Conservation (phyloP, 331 rosid genomes). For the Ulmus americana region DNA sequence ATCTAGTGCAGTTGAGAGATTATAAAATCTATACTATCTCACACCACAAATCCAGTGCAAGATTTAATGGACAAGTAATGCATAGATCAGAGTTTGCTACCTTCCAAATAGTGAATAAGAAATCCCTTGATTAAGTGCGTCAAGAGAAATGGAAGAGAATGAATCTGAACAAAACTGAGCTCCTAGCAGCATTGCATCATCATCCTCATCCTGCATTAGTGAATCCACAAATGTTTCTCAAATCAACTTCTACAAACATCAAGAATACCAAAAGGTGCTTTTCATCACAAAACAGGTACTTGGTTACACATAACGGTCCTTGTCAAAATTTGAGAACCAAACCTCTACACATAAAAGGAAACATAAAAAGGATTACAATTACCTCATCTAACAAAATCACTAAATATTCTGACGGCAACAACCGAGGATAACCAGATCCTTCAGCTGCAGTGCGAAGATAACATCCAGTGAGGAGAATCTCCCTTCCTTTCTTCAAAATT, state of each 20-base stretch:
- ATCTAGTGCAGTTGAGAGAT: not conserved
- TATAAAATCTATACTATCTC: not conserved
- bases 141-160: conserved; percentile 69
- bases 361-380: conserved; percentile 11
- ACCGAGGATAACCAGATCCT: conserved; percentile 62
- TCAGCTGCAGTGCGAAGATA: conserved; percentile 67
- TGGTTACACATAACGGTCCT: conserved; percentile 8
- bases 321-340: conserved; percentile 19
- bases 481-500: conserved; percentile 80
- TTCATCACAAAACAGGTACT: conserved; percentile 11
- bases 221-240: conserved; percentile 10
- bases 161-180: conserved; percentile 87
- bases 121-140: conserved; percentile 43
- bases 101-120: conserved; percentile 71
- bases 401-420: conserved; percentile 88
- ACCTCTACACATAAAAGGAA: conserved; percentile 7
- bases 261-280: conserved; percentile 9
- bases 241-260: conserved; percentile 3
- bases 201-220: conserved; percentile 62
- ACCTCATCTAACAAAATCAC: conserved; percentile 83
- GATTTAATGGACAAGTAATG: not conserved
- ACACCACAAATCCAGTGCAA: not conserved
- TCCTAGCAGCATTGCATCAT: conserved; percentile 79
- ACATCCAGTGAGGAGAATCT: conserved; percentile 83
- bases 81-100: conserved; percentile 28